These are phyloP conservation scores for Begonia fuchsioides DNA, from an alignment of 306 rosid genomes.

Conservation along the genomic window DNA sequence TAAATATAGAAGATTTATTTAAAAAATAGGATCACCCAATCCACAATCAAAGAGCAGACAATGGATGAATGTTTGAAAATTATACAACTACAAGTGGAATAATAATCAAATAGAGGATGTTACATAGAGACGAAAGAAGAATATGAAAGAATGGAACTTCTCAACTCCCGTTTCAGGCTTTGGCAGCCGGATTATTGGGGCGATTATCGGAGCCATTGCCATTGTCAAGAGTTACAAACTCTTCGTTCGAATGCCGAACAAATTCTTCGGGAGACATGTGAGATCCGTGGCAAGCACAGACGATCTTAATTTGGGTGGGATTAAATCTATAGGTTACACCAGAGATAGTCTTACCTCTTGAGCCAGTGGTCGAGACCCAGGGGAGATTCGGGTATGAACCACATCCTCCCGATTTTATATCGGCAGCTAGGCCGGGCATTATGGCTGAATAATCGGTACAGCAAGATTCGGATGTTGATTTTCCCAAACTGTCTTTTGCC, in stretches of 20 bases:
- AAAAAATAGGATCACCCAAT: no score
- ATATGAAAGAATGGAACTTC: no score
- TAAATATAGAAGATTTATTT: no score
- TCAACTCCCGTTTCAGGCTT: no score
- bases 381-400: constrained; percentile 88
- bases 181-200: no score
- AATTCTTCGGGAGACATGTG: constrained; percentile 92
- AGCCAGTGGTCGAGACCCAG: constrained; percentile 87
- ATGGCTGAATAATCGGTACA: constrained; percentile 50
- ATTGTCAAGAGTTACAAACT: constrained; percentile 13
- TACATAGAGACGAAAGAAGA: no score
- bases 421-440: constrained; percentile 79
- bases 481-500: constrained; percentile 40
- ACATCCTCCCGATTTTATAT: constrained; percentile 74
- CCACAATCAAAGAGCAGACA: no score
- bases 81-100: no score
- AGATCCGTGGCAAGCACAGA: constrained; percentile 86
- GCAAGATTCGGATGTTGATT: constrained; percentile 32
- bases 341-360: constrained; percentile 61
- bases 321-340: constrained; percentile 78
- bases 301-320: constrained; percentile 58
- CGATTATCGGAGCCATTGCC: no score
- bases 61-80: no score
- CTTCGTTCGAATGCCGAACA: constrained; percentile 70
- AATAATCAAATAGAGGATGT: no score